phyloP scores from a whole-genome alignment of 768 basidiomycete genomes.

The Melanogaster broomeanus region DNA sequence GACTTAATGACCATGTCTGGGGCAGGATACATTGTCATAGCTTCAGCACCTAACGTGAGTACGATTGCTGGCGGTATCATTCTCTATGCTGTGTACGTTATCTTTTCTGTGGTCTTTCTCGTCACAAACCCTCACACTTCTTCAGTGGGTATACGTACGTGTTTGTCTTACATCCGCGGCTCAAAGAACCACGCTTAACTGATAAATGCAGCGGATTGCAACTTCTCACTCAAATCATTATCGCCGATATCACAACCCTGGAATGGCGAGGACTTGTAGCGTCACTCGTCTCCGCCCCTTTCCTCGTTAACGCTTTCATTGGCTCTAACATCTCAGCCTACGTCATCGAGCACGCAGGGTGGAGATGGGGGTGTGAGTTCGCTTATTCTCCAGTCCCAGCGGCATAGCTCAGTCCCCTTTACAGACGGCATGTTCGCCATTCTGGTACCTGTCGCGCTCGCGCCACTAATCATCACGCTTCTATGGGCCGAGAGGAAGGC shows the following conservation, averaged over 20 bases:
- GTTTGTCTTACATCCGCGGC: not conserved
- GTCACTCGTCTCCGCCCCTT: constrained; percentile 48
- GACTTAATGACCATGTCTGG: not conserved
- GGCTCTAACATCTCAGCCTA: constrained; percentile 60
- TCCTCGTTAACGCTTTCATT: constrained; percentile 64
- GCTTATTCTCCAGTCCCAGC: not conserved
- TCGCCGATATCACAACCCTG: constrained; percentile 61
- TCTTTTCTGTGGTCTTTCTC: constrained; percentile 2
- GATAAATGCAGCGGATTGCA: constrained; percentile 49
- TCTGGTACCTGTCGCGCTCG: constrained; percentile 49
- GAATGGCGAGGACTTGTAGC: constrained; percentile 56
- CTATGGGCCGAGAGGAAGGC: constrained; percentile 56
- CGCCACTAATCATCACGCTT: constrained; percentile 54
- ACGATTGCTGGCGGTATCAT: constrained; percentile 56
- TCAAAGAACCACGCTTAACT: not conserved
- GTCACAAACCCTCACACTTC: constrained; percentile 22
- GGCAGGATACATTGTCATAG: constrained; percentile 53
- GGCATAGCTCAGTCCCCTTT: constrained; percentile 3
- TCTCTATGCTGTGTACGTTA: constrained; percentile 53
- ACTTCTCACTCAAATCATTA: constrained; percentile 62
- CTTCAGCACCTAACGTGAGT: constrained; percentile 46
- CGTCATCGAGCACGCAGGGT: constrained; percentile 47
- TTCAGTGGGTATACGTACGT: constrained; percentile 61
- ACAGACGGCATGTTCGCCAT: constrained; percentile 61
- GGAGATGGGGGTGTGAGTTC: constrained; percentile 71